phyloP scores from a whole-genome alignment of 768 basidiomycete genomes.

The Baorangia bicolor region DNA sequence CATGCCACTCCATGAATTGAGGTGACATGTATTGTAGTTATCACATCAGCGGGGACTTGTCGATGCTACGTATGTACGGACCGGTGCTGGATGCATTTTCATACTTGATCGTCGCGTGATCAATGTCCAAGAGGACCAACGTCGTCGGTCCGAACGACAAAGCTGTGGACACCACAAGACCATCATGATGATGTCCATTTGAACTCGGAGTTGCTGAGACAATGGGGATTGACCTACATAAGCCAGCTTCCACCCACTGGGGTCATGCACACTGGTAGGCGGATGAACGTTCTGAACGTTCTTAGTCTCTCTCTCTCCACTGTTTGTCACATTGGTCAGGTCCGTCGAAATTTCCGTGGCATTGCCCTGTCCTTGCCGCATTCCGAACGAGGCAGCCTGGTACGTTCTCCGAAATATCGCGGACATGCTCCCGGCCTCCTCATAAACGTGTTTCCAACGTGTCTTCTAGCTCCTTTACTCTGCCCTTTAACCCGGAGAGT shows the following conservation, averaged over 20 bases:
- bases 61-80: conserved; percentile 8
- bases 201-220: background rate
- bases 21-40: conserved; percentile 3
- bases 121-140: background rate
- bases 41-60: background rate
- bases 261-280: conserved; percentile 2
- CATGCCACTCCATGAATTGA: conserved; percentile 21
- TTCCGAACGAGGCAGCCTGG: conserved; percentile 21
- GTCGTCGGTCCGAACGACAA: background rate
- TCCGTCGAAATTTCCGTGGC: conserved; percentile 23
- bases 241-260: conserved; percentile 6
- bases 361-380: conserved; percentile 8
- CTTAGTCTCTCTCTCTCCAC: background rate
- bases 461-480: conserved; percentile 13
- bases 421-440: conserved; percentile 12
- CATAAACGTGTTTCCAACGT: conserved; percentile 33
- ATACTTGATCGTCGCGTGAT: background rate
- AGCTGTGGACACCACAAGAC: background rate
- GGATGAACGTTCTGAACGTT: background rate
- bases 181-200: background rate
- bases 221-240: conserved; percentile 9
- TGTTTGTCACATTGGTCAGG: conserved; percentile 8
- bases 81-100: conserved; percentile 1
- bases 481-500: conserved; percentile 28
- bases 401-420: conserved; percentile 21